phyloP scores from a whole-genome alignment of 202 grass and related monocot genomes.

The Cymbopogon flexuosus region DNA sequence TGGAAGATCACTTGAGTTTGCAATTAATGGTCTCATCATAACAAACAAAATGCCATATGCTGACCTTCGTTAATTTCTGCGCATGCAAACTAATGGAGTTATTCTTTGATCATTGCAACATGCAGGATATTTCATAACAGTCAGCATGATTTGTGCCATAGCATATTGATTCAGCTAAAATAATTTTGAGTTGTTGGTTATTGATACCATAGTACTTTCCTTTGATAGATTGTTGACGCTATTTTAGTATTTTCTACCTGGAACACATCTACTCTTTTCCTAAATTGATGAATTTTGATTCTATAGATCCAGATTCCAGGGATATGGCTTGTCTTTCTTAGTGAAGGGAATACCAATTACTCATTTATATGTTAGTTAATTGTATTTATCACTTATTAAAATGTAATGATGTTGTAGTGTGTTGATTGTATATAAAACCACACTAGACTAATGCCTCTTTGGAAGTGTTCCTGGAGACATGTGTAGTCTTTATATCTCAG shows the following conservation, averaged over 20 bases:
- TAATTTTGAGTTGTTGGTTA: not conserved
- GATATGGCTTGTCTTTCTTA: not conserved
- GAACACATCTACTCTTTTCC: not conserved
- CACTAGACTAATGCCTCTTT: not conserved
- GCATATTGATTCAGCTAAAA: not conserved
- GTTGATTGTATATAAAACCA: not conserved
- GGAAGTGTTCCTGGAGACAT: not conserved
- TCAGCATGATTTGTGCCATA: not conserved
- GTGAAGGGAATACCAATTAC: not conserved
- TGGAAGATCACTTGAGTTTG: not conserved
- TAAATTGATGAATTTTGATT: not conserved
- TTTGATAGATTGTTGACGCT: not conserved
- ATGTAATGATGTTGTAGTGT: slow-evolving; percentile 1
- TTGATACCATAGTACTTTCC: not conserved
- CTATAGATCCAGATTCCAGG: not conserved
- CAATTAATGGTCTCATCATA: not conserved
- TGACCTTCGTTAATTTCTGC: not conserved
- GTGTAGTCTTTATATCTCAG: not conserved
- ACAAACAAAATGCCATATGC: not conserved
- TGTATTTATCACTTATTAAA: slow-evolving; percentile 14
- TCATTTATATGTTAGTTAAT: not conserved
- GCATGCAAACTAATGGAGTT: not conserved
- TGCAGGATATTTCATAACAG: not conserved
- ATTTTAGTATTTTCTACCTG: not conserved
- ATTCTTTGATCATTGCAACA: not conserved